Evolutionary conservation across 768 basidiomycete genomes (phyloP).

Genomic region (Gautieria morchelliformis): DNA sequence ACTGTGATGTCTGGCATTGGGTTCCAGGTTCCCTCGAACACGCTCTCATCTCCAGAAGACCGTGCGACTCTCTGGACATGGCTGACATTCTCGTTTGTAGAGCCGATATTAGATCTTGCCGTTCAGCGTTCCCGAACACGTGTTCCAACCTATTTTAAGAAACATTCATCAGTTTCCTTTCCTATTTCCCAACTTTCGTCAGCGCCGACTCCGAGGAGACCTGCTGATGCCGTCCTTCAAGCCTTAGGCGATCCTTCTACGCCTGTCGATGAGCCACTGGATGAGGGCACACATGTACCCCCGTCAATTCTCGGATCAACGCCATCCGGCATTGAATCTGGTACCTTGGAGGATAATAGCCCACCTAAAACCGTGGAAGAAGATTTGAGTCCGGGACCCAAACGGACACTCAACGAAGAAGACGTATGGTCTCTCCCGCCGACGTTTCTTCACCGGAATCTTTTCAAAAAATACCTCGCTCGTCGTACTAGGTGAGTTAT

Average conservation of each 20-base stretch:
- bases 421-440: conserved; percentile 62
- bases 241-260: neutral
- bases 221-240: neutral
- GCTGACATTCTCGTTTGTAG: conserved; percentile 54
- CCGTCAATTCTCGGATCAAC: neutral
- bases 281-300: neutral
- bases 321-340: neutral
- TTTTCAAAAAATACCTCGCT: conserved; percentile 44
- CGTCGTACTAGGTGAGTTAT: neutral
- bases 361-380: neutral
- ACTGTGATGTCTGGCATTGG: conserved; percentile 7
- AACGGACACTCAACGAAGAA: conserved; percentile 32
- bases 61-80: conserved; percentile 55
- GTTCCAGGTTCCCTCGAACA: conserved; percentile 38
- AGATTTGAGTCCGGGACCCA: neutral
- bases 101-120: conserved; percentile 50
- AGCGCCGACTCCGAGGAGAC: neutral
- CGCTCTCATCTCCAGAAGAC: conserved; percentile 54
- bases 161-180: neutral
- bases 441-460: conserved; percentile 55
- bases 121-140: neutral
- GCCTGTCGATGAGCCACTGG: neutral
- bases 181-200: neutral
- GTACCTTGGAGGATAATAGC: neutral
- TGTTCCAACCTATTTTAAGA: neutral